Percentiles rank a stretch among this genome's conserved stretches.
Evolutionary conservation across 352 stramenopile genomes (phyloP).

Genomic region (Phytopythium kandeliae): DNA sequence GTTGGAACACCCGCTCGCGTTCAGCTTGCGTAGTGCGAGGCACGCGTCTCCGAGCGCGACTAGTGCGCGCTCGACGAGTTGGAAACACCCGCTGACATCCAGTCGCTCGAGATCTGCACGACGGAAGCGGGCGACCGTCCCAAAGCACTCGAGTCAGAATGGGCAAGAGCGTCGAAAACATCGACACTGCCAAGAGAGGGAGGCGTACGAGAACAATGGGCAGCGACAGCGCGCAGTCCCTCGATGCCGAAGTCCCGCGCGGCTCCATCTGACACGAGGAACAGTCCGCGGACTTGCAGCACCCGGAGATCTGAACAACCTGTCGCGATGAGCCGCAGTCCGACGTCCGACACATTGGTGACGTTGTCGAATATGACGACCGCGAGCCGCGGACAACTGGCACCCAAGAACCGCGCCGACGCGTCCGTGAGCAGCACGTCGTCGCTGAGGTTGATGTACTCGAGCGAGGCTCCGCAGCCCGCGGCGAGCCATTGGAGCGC

Average conservation of each 20-base stretch:
- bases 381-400: slow-evolving; percentile 25
- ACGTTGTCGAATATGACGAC: slow-evolving; percentile 49
- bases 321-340: slow-evolving; percentile 77
- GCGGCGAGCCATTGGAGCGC: slow-evolving; percentile 86
- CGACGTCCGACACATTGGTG: slow-evolving; percentile 76
- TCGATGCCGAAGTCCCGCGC: slow-evolving; percentile 90
- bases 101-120: slow-evolving; percentile 39
- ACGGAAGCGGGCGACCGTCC: neutral
- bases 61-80: slow-evolving; percentile 75
- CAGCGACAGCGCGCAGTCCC: slow-evolving; percentile 84
- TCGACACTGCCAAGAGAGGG: neutral
- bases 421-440: slow-evolving; percentile 85
- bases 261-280: slow-evolving; percentile 90
- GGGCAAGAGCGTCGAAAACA: too few species aligned
- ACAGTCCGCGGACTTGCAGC: slow-evolving; percentile 77
- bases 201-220: slow-evolving; percentile 31
- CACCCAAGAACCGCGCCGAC: slow-evolving; percentile 42
- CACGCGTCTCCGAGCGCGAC: slow-evolving; percentile 66
- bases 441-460: slow-evolving; percentile 74
- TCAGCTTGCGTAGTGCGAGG: slow-evolving; percentile 51
- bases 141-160: neutral
- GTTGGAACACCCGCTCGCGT: slow-evolving; percentile 76
- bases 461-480: slow-evolving; percentile 59
- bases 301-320: slow-evolving; percentile 74
- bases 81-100: slow-evolving; percentile 70